A percentile compares a stretch with the other conserved stretches of the same genome.
Conservation (phyloP, 1,284 basidiomycete species). For the Phaffia rhodozyma region DNA sequence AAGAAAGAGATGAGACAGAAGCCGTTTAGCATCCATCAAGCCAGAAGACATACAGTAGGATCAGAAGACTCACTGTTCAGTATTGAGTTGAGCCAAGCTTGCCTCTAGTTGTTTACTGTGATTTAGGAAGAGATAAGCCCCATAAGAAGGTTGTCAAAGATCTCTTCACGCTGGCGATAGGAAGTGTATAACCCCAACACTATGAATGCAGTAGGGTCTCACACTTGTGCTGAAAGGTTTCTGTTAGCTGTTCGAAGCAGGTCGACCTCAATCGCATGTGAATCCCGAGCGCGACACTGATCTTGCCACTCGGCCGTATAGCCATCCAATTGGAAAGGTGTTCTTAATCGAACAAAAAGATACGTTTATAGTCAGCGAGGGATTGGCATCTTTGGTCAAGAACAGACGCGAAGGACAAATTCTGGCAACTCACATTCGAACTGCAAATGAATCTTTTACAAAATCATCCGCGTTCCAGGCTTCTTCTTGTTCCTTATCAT, state of each 20-base stretch:
- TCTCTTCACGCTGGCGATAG: neutral
- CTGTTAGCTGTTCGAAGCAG: constrained; percentile 64
- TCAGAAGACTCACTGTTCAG: constrained; percentile 62
- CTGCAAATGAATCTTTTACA: constrained; percentile 66
- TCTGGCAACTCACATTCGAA: constrained; percentile 47
- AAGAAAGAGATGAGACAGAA: neutral
- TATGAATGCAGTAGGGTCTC: constrained; percentile 6
- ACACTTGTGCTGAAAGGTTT: constrained; percentile 65
- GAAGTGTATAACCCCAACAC: constrained; percentile 29
- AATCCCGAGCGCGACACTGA: constrained; percentile 51
- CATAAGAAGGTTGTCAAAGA: neutral
- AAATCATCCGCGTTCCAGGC: constrained; percentile 64
- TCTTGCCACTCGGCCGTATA: constrained; percentile 82
- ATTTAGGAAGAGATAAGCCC: constrained; percentile 5
- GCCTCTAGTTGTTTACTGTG: constrained; percentile 63
- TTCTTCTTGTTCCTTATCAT: neutral
- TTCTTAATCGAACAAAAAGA: constrained; percentile 31
- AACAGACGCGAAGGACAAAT: neutral
- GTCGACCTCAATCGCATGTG: constrained; percentile 69
- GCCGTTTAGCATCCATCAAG: neutral
- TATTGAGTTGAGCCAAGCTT: constrained; percentile 61
- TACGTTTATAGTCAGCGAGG: neutral
- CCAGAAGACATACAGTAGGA: constrained; percentile 31
- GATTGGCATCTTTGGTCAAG: neutral
- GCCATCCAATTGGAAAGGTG: constrained; percentile 80